Evolutionary conservation across 345 rosid genomes (phyloP), one percentile per base, ranked within the genome.

Genomic region (Eutrema yunnanense): DNA sequence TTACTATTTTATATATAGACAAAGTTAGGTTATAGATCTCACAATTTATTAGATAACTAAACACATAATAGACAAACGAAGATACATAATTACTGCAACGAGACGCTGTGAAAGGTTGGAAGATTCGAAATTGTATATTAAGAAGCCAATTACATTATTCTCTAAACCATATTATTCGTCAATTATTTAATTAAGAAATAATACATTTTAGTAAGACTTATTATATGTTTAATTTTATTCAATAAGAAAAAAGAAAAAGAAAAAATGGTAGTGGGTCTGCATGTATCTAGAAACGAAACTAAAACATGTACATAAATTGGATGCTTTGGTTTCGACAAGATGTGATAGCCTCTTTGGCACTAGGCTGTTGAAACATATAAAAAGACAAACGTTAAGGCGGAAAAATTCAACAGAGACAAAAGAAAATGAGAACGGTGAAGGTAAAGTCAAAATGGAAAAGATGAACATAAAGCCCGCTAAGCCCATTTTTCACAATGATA

Each of bases 341-440:
- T 71, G 67, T 59, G 74, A 60, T 38, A 49, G 67, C 74, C 52
- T 49, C 74, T 71, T 71, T 49, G 67, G 66, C 58, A 36, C 12
- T 59, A 48, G 57, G 67, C 41, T 48, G 8, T 40, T 49, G 40
- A 26, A 26, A 70, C 14, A 58, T 69, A 55, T 16, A 53, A 34
- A 13, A 53, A 12, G 8, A 11, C 12, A 14, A 52, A 10, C 12
- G 58, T 27, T 10, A 55, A 34, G 22, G 47, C 6, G 22, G 48
- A 70, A 37, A 5, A 16, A 5, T 49, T 49, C 67, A 49, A 46
- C 27, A 34, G 14, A 22, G 13, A 57, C 11, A 8, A 3, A 40
- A 9, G 26, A 29, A 63, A 9, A 46, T 3, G 9, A 6, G 48
- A 67, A 40, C 6, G 30, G 40, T 29, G 36, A 38, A 66, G 38